These are phyloP conservation scores for Saturnispora serradocipensis DNA, from an alignment of 805 yeast genomes.

Conservation along the genomic window DNA sequence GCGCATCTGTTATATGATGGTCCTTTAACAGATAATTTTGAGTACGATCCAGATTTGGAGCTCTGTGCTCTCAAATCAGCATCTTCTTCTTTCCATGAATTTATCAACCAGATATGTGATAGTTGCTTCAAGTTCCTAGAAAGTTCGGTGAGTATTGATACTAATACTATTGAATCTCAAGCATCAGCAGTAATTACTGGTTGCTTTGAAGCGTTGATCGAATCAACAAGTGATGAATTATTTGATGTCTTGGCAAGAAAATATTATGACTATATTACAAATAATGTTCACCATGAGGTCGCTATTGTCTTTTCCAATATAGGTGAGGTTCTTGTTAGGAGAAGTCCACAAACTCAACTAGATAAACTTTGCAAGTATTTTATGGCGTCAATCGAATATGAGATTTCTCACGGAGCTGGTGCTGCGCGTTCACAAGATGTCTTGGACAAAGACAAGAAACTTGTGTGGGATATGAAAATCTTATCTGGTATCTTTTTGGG, in stretches of 20 bases:
- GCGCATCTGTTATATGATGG: conserved; percentile 16
- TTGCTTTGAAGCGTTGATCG: conserved; percentile 40
- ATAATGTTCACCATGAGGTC: conserved; percentile 49
- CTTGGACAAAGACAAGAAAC: conserved; percentile 66
- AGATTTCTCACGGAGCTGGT: conserved; percentile 82
- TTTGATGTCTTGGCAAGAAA: conserved; percentile 37
- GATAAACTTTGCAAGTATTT: conserved; percentile 36
- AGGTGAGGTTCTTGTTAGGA: conserved; percentile 60
- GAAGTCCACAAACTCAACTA: conserved; percentile 45
- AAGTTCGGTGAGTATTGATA: conserved; percentile 51
- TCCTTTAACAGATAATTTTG: conserved; percentile 23
- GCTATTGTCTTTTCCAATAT: conserved; percentile 64
- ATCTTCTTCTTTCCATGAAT: conserved; percentile 55
- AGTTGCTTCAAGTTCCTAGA: conserved; percentile 59
- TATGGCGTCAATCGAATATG: conserved; percentile 46
- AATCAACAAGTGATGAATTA: conserved; percentile 51
- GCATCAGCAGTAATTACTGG: conserved; percentile 31
- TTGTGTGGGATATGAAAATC: conserved; percentile 63
- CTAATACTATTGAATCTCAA: conserved; percentile 43
- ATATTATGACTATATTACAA: conserved; percentile 49
- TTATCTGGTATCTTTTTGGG: conserved; percentile 64
- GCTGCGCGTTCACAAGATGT: conserved; percentile 53
- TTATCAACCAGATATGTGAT: conserved; percentile 47
- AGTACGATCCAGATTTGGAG: conserved; percentile 37
- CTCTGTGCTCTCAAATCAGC: conserved; percentile 60